Conservation (phyloP, 1,139 yeast species). For the Nakaseomyces bracarensis region DNA sequence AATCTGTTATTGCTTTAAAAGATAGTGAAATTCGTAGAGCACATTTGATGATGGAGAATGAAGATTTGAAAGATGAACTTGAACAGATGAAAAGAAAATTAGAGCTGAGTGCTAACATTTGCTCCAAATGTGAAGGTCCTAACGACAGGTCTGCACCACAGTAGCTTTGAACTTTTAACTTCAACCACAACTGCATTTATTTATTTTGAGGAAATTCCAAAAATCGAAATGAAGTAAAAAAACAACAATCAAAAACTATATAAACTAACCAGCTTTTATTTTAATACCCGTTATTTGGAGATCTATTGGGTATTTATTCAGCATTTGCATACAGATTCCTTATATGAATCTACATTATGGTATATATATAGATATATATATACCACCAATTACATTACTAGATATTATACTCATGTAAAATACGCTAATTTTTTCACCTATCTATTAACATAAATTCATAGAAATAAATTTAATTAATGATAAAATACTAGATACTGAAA, state of each 20-base stretch:
- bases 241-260: background rate
- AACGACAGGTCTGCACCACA: background rate
- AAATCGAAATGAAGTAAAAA: background rate
- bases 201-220: background rate
- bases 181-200: background rate
- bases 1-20: slow-evolving; percentile 29
- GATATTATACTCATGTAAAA: background rate
- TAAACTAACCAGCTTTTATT: too few species aligned
- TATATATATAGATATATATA: too few species aligned
- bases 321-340: slow-evolving; percentile 1
- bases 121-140: background rate
- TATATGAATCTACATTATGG: background rate
- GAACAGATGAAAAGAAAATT: slow-evolving; percentile 12
- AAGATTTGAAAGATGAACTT: slow-evolving; percentile 19
- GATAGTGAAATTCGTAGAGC: slow-evolving; percentile 34
- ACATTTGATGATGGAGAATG: slow-evolving; percentile 28
- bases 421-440: background rate
- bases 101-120: slow-evolving; percentile 1
- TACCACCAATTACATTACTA: background rate
- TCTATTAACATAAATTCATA: background rate
- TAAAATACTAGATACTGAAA: too few species aligned
- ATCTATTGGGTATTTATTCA: background rate
- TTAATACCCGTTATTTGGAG: background rate
- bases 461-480: background rate
- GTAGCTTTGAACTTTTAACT: too few species aligned